Conservation (phyloP, 306 rosid genomes). For the Vicia villosa region DNA sequence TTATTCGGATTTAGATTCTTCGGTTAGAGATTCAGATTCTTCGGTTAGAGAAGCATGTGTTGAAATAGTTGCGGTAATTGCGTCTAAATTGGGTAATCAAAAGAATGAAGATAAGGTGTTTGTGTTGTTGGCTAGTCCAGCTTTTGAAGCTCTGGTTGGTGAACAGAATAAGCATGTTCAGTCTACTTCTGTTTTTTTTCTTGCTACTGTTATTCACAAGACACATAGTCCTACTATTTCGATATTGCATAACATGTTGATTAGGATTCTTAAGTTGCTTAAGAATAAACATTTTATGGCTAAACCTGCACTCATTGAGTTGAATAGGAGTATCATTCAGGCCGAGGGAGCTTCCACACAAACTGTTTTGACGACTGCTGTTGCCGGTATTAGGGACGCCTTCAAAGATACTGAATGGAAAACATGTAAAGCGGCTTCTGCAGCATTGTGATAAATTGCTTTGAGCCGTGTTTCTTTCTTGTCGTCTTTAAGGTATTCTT, state of each 20-base stretch:
- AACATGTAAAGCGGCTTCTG: slow-evolving; percentile 85
- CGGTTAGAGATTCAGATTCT: slow-evolving; percentile 73
- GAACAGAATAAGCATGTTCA: slow-evolving; percentile 85
- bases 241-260: slow-evolving; percentile 63
- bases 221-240: slow-evolving; percentile 62
- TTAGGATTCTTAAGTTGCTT: slow-evolving; percentile 66
- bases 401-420: slow-evolving; percentile 76
- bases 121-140: slow-evolving; percentile 64
- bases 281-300: slow-evolving; percentile 78
- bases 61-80: too few species aligned
- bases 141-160: slow-evolving; percentile 69
- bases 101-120: too few species aligned
- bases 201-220: slow-evolving; percentile 63
- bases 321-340: slow-evolving; percentile 70
- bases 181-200: slow-evolving; percentile 61
- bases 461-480: slow-evolving; percentile 57
- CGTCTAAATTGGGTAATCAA: too few species aligned
- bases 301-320: slow-evolving; percentile 67
- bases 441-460: slow-evolving; percentile 70
- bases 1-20: slow-evolving; percentile 60
- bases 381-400: slow-evolving; percentile 68
- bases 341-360: slow-evolving; percentile 80
- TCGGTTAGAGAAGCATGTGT: too few species aligned
- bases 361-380: slow-evolving; percentile 56
- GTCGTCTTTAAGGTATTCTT: slow-evolving; percentile 58